A percentile compares a stretch with the other conserved stretches of the same genome.
Evolutionary conservation across 2,329 filamentous ascomycete species (phyloP).

Genomic region (Mariannaea sp.): DNA sequence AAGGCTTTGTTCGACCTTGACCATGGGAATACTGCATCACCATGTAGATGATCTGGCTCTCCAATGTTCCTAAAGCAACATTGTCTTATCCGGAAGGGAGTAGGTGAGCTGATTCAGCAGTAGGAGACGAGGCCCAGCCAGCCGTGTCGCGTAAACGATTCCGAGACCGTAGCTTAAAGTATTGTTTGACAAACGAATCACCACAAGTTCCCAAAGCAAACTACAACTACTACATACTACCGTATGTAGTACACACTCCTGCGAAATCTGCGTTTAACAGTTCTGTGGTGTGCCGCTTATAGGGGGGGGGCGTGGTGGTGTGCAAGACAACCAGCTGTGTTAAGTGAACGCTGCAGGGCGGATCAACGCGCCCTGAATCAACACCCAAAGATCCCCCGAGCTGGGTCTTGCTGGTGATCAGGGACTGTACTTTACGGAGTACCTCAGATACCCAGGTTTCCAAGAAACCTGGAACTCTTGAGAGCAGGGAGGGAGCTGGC

Average conservation of each 20-base stretch:
- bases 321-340: not conserved
- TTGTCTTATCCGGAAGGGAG: not conserved
- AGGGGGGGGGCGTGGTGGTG: too few relatives aligned
- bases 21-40: too few relatives aligned
- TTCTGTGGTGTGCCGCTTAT: not conserved
- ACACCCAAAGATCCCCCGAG: conserved; percentile 16
- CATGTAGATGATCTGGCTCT: too few relatives aligned
- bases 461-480: not conserved
- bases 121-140: not conserved
- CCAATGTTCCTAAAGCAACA: too few relatives aligned
- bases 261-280: not conserved
- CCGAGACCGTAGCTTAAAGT: not conserved
- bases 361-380: conserved; percentile 9
- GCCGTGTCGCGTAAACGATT: not conserved
- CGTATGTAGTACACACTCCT: not conserved
- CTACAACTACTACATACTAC: too few relatives aligned
- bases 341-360: conserved; percentile 10
- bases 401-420: conserved; percentile 6
- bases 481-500: not conserved
- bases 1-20: too few relatives aligned
- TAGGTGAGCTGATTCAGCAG: not conserved
- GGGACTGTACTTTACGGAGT: not conserved
- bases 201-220: too few relatives aligned
- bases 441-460: not conserved
- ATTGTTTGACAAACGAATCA: conserved; percentile 4